phyloP scores from a whole-genome alignment of 257 asterid genomes.

The Striga asiatica region DNA sequence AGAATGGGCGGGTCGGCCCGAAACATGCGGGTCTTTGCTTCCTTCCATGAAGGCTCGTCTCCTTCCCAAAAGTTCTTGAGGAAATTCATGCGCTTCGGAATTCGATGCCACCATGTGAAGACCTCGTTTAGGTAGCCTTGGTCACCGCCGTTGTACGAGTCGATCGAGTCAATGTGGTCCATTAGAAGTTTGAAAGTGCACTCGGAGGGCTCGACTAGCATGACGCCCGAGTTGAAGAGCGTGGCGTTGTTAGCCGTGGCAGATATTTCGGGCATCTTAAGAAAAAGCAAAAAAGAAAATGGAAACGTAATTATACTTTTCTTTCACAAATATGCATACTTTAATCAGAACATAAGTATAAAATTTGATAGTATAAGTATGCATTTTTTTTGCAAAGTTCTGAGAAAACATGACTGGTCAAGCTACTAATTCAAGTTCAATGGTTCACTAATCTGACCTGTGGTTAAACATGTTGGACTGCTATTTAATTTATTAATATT shows the following conservation, averaged over 20 bases:
- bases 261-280: slow-evolving; percentile 27
- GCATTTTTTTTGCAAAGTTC: too few species aligned
- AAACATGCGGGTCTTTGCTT: slow-evolving; percentile 24
- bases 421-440: too few species aligned
- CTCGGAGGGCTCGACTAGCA: slow-evolving; percentile 39
- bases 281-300: too few species aligned
- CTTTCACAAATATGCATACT: too few species aligned
- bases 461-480: too few species aligned
- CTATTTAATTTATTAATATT: too few species aligned
- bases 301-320: too few species aligned
- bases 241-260: slow-evolving; percentile 28
- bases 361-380: too few species aligned
- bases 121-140: slow-evolving; percentile 32
- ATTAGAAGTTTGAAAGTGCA: slow-evolving; percentile 28
- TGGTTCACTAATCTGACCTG: too few species aligned
- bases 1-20: slow-evolving; percentile 28
- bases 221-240: slow-evolving; percentile 28
- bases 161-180: slow-evolving; percentile 19
- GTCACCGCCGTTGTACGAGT: slow-evolving; percentile 33
- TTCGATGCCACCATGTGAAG: slow-evolving; percentile 31
- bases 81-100: slow-evolving; percentile 28
- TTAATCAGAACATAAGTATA: too few species aligned
- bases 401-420: too few species aligned
- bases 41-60: slow-evolving; percentile 20
- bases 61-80: slow-evolving; percentile 31